Conservation (phyloP, 306 rosid genomes). For the Inga oerstediana region DNA sequence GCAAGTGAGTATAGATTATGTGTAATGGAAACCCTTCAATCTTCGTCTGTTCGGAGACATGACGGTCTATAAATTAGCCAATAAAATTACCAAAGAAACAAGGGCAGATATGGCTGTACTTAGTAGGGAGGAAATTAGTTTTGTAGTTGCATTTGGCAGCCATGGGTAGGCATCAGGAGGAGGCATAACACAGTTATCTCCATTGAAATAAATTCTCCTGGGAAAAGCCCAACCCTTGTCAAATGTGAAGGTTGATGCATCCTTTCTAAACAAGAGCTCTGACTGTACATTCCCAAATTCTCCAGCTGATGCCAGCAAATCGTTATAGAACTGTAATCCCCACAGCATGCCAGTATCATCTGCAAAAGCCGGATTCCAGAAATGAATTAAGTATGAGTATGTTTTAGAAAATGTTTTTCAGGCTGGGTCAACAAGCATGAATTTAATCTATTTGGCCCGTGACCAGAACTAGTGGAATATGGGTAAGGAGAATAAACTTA, state of each 20-base stretch:
- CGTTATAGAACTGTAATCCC: constrained; percentile 93
- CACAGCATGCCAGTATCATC: constrained; percentile 96
- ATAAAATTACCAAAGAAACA: constrained; percentile 53
- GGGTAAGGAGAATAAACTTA: constrained; percentile 49
- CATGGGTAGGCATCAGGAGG: constrained; percentile 98
- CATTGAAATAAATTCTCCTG: constrained; percentile 89
- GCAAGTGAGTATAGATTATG: not conserved
- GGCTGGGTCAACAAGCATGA: not conserved
- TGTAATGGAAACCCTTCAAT: not conserved
- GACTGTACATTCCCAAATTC: constrained; percentile 91
- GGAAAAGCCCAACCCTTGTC: constrained; percentile 99
- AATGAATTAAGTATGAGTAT: not conserved
- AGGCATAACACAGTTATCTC: constrained; percentile 72
- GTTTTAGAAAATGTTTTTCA: not conserved
- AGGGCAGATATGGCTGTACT: constrained; percentile 42
- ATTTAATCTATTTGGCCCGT: not conserved
- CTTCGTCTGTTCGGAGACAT: constrained; percentile 4
- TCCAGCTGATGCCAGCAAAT: constrained; percentile 80
- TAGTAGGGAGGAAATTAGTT: constrained; percentile 46
- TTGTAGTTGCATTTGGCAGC: constrained; percentile 74
- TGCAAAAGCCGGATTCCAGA: constrained; percentile 49
- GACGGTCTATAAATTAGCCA: constrained; percentile 43
- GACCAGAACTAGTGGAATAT: constrained; percentile 3
- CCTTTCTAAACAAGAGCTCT: constrained; percentile 85
- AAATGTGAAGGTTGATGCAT: constrained; percentile 76